Evolutionary conservation across 169 alveolate species (phyloP).

Genomic region (Eimeria mitis): DNA sequence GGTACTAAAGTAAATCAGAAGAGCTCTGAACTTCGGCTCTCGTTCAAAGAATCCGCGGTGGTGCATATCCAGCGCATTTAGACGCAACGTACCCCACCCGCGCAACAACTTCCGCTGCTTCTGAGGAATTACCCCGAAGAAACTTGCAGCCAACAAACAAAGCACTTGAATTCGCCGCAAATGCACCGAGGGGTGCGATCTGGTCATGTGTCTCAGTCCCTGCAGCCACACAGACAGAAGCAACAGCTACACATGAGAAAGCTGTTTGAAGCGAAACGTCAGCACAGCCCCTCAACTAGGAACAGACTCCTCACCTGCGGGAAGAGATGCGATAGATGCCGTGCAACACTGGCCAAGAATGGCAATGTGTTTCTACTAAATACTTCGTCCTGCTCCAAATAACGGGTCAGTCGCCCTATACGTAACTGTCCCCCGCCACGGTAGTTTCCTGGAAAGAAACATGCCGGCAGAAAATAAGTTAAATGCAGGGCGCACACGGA

Average conservation of each 20-base stretch:
- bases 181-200: neutral
- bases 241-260: neutral
- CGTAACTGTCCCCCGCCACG: conserved; percentile 18
- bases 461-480: neutral
- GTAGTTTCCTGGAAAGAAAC: neutral
- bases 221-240: neutral
- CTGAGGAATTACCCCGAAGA: conserved; percentile 60
- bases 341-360: conserved; percentile 4
- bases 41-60: conserved; percentile 70
- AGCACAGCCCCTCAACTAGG: neutral
- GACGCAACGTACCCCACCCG: neutral
- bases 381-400: neutral
- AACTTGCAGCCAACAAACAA: conserved; percentile 59
- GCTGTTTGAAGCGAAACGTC: neutral
- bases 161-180: conserved; percentile 61
- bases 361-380: neutral
- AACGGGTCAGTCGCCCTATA: neutral
- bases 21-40: conserved; percentile 25
- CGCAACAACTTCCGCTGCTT: conserved; percentile 51
- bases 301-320: neutral
- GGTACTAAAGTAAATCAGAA: conserved; percentile 30
- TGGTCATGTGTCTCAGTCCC: conserved; percentile 57
- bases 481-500: neutral
- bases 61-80: conserved; percentile 65
- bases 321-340: neutral